Evolutionary conservation across 2,329 filamentous ascomycete species (phyloP), one percentile per base, ranked within the genome.

Genomic region (Xylaria digitata): DNA sequence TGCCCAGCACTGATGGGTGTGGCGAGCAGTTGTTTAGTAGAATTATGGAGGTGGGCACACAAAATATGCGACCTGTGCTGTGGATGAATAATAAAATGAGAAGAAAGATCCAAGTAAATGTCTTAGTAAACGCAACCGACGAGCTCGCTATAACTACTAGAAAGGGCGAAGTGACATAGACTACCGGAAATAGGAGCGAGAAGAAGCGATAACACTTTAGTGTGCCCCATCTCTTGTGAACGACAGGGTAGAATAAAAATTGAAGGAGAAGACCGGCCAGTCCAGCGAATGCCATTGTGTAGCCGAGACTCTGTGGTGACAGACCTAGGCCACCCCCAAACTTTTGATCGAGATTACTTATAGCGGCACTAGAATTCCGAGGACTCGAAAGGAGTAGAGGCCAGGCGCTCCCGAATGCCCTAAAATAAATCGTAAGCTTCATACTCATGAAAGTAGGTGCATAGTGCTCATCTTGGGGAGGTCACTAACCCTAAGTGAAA

Each of bases 401-500:
- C 50, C 50, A 53, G n/a, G 50, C 50, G 15, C 50, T 40, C 5
- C 50, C 50, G 21, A 53, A 53, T 2, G 50, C 50, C 2, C 50
- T 53, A 40, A 2, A 37, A 21, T 6, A 15, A 11, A 11, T 53
- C 32, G 50, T 53, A 11, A 53, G 32, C 13, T 53, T 53, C 17
- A 37, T 37, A 40, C n/a, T n/a, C n/a, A n/a, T n/a, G n/a, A n/a
- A n/a, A n/a, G n/a, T n/a, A n/a, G n/a, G n/a, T 13, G 21, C n/a
- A 49, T 49, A 9, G 6, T 2, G 26, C 15, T 34, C n/a, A 53
- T 37, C 17, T 2, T n/a, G 30, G 32, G n/a, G n/a, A 53, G n/a
- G n/a, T n/a, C n/a, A n/a, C 50, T 15, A 53, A 53, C 50, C 50
- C 50, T 53, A 53, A 40, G 32, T 53, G 50, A 11, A 53, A 53